Conservation (phyloP, 371 early-diverging fungal genomes). For the Smittium culicis region DNA sequence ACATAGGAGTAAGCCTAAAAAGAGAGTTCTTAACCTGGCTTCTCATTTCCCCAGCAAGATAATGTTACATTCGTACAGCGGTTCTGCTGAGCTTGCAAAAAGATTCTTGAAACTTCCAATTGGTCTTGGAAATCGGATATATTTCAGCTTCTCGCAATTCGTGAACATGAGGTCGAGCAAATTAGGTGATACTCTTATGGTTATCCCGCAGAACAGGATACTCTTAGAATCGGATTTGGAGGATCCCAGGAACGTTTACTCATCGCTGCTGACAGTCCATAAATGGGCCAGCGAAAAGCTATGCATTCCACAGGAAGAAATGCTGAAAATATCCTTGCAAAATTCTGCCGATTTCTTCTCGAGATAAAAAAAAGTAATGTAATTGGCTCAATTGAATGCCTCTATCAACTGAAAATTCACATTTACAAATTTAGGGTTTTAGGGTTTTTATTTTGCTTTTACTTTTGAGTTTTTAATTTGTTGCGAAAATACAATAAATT, state of each 20-base stretch:
- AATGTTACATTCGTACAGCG: conserved; percentile 76
- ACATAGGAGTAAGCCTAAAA: neutral
- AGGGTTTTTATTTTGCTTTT: too few relatives aligned
- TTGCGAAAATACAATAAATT: too few relatives aligned
- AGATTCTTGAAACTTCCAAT: conserved; percentile 41
- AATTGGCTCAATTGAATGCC: too few relatives aligned
- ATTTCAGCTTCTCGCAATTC: conserved; percentile 31
- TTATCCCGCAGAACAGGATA: conserved; percentile 57
- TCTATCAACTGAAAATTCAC: too few relatives aligned
- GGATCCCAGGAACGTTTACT: conserved; percentile 38
- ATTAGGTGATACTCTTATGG: conserved; percentile 19
- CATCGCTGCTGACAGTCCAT: conserved; percentile 42
- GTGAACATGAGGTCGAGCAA: conserved; percentile 37
- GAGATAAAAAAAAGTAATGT: too few relatives aligned
- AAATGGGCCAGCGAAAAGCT: conserved; percentile 47
- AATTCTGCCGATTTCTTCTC: conserved; percentile 36
- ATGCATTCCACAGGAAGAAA: conserved; percentile 46
- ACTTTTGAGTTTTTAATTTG: too few relatives aligned
- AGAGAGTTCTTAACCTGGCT: neutral
- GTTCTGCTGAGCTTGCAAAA: conserved; percentile 54
- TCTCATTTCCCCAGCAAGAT: conserved; percentile 44
- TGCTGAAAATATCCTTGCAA: conserved; percentile 34
- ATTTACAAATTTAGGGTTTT: too few relatives aligned
- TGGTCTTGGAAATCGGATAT: conserved; percentile 39
- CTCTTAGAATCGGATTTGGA: conserved; percentile 74